Base-by-base conservation (phyloP, 371 early-diverging fungal genomes). In the Choanephora cucurbitarum region DNA sequence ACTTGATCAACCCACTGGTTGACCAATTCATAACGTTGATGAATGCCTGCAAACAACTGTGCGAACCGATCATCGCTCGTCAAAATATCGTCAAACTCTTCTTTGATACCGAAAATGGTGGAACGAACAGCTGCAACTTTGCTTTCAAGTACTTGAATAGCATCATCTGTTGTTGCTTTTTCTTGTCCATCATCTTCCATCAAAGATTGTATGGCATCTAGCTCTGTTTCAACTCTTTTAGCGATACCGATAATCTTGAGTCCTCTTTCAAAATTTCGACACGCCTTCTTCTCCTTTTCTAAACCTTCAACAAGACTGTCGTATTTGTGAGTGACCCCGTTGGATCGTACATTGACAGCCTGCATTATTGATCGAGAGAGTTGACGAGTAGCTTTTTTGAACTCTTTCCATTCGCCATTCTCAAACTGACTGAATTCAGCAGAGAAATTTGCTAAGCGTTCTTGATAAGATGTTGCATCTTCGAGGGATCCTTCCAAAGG, bases 1-100 rank as follows among this genome's bases (percentile, higher is more conserved):
- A 81, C 78, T 58, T 81, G 75, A 47, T 81, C 79, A 3, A 79
- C 77, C 77, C 80, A 78, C 15, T 65, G 64, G 15, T 63, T 63
- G 17, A 79, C 78, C 7, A 50, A 55, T 28, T 67, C 60, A 42
- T 73, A 77, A 24, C 62, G 60, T 3, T 60, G 11, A 18, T 75
- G 62, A 5, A 72, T 57, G 1, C 53, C 49, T 1, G 69, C 57
- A 11, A 75, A 61, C 0, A 67, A 56, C 0, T 49, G 47, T 0
- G 37, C 41, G 19, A 72, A 62, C 5, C 67, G 52, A 4, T 41
- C 24, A 15, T 73, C 64, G 3, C 28, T 22, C 14, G 44, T 28
- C 19, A 72, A 21, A 14, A 79, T 33, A 60, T 70, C 73, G 14
- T 39, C 52, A 48, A 62, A 73, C 19, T 65, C 67, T 39, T 75